phyloP scores from a whole-genome alignment of 106 monocot species.

The Allium cepa region DNA sequence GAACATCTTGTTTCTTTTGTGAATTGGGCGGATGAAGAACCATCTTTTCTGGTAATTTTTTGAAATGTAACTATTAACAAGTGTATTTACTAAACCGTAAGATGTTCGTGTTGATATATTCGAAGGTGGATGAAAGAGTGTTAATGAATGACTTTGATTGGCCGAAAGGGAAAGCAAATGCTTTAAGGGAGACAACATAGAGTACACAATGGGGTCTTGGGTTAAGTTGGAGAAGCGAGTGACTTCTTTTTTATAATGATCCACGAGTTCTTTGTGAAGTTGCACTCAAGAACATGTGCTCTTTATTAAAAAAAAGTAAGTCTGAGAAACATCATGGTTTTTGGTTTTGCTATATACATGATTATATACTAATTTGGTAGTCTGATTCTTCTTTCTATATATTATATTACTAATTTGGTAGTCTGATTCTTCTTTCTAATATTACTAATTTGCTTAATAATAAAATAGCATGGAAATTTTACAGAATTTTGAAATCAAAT shows the following conservation, averaged over 20 bases:
- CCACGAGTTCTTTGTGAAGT: conserved; percentile 57
- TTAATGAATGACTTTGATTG: conserved; percentile 96
- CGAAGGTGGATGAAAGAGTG: conserved; percentile 90
- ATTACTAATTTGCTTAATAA: too few relatives aligned
- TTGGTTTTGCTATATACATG: too few relatives aligned
- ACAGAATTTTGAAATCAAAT: too few relatives aligned
- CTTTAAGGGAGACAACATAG: conserved; percentile 84
- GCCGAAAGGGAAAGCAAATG: conserved; percentile 93
- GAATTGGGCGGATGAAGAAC: conserved; percentile 95
- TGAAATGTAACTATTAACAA: not conserved
- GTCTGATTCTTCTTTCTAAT: too few relatives aligned
- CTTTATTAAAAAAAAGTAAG: conserved; percentile 92
- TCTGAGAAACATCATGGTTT: not conserved
- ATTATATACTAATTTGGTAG: too few relatives aligned
- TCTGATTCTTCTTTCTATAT: too few relatives aligned
- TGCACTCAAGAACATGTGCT: conserved; percentile 92
- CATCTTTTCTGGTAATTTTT: conserved; percentile 79
- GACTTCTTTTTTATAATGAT: conserved; percentile 61
- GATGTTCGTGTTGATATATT: not conserved
- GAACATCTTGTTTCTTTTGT: conserved; percentile 83
- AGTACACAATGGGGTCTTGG: too few relatives aligned
- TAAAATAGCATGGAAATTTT: too few relatives aligned
- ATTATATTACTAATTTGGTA: too few relatives aligned
- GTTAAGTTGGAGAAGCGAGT: conserved; percentile 70
- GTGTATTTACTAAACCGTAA: too few relatives aligned